Conservation (phyloP, 2,329 filamentous ascomycete genomes). For the Thermothelomyces thermophilus region DNA sequence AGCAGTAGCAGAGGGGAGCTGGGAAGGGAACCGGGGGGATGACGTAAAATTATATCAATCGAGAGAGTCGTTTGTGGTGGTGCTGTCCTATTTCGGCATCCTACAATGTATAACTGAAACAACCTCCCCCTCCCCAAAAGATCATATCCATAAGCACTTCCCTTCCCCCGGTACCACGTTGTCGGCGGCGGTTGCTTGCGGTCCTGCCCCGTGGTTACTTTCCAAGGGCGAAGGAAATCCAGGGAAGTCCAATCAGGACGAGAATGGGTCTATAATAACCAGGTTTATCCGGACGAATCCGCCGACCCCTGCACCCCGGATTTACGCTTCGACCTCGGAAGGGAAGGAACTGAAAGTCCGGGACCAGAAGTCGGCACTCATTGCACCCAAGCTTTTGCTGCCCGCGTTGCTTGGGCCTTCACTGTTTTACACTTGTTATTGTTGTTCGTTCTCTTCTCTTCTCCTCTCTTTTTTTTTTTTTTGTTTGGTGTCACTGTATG, state of each 20-base stretch:
- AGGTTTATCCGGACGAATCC: constrained; percentile 13
- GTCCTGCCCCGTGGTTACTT: neutral
- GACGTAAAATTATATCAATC: neutral
- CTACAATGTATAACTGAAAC: neutral
- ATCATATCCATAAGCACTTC: constrained; percentile 14
- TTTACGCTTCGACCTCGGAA: neutral
- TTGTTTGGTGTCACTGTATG: too few relatives aligned
- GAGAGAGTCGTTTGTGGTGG: too few relatives aligned
- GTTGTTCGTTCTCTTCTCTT: too few relatives aligned
- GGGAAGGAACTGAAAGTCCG: neutral
- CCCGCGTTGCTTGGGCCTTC: too few relatives aligned
- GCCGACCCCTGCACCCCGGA: constrained; percentile 7
- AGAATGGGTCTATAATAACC: neutral
- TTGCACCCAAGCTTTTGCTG: too few relatives aligned
- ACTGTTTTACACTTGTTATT: too few relatives aligned
- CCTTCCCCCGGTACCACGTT: constrained; percentile 18
- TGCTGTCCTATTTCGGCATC: neutral
- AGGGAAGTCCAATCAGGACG: constrained; percentile 11
- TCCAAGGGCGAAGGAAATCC: neutral
- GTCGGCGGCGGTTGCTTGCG: neutral
- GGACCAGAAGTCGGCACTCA: too few relatives aligned
- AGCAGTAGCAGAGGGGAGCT: too few relatives aligned
- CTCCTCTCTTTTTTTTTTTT: too few relatives aligned
- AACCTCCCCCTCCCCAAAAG: constrained; percentile 6
- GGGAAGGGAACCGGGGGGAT: neutral